phyloP scores from a whole-genome alignment of 176 grass and related monocot genomes.

The Musa troglodytarum region DNA sequence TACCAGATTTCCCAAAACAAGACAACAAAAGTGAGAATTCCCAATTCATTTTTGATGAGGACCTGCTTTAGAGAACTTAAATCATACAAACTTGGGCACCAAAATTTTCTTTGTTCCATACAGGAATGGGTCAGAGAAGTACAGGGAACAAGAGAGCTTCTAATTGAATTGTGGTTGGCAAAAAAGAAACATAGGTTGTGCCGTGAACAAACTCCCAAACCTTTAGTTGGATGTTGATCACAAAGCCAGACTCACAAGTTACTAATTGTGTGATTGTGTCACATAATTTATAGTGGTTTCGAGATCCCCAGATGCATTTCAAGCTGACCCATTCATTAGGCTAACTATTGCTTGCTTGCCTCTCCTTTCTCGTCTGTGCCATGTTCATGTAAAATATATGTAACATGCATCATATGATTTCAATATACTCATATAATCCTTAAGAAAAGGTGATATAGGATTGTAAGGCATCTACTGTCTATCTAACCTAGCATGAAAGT shows the following conservation, averaged over 20 bases:
- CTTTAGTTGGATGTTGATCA: neutral
- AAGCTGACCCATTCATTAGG: neutral
- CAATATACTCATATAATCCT: neutral
- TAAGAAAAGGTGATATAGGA: too few relatives aligned
- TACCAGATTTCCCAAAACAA: too few relatives aligned
- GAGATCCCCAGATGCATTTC: neutral
- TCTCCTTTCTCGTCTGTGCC: neutral
- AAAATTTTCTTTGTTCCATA: neutral
- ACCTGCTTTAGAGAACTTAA: too few relatives aligned
- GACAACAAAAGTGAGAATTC: too few relatives aligned
- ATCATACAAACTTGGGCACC: too few relatives aligned
- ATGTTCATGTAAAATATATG: neutral
- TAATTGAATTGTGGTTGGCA: neutral
- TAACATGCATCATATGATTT: neutral
- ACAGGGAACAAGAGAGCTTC: slow-evolving; percentile 2
- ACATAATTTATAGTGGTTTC: neutral
- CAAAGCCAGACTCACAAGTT: slow-evolving; percentile 1
- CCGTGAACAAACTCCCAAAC: slow-evolving; percentile 7
- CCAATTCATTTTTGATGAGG: neutral
- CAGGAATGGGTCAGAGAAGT: neutral
- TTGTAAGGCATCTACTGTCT: too few relatives aligned
- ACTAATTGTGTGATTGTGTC: too few relatives aligned
- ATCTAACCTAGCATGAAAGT: neutral
- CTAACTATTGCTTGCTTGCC: neutral
- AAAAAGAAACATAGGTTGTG: slow-evolving; percentile 5